Evolutionary conservation across 306 rosid species (phyloP), one percentile per base, ranked within the genome.

Genomic region (Prinsepia uniflora): DNA sequence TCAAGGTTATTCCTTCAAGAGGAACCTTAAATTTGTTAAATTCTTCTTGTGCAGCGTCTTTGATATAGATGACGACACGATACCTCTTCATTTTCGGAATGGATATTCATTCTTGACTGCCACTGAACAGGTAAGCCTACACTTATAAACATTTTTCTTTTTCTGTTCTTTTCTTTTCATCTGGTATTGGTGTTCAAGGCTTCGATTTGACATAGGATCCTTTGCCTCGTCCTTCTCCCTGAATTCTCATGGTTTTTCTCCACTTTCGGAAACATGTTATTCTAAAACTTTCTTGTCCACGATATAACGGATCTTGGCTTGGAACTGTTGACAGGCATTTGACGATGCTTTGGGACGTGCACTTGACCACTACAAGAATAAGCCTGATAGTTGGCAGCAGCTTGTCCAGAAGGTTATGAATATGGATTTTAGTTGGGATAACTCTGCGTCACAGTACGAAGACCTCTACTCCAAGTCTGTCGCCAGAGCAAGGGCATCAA

Each of bases 351-450:
- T 94, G 75, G 91, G 72, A 57, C 96, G 97, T 5, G 90, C 99
- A 47, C 73, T 91, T 64, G 60, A 75, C 55, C 86, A 76, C 84
- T 86, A 79, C 80, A 67, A 0, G 64, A 83, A 71, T 10, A 72
- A 89, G 66, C 96, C 89, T 14, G 76, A 79, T 46, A 48, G 77
- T 36, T 94, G 99, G 99, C 78, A 72, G 74, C 85, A 82, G 82
- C 95, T 94, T 68, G 96, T 94, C 76, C 87, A 82, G 78, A 91
- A 84, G 75, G 97, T 70, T 78, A 94, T 94, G 97, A 81, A 60
- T 58, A 74, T 86, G 68, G 99, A 94, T 81, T 91, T 91, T 80
- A 91, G 99, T 80, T 94, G 99, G 99, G 97, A 87, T 14, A 70
- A 91, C 65, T 89, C 99, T 17, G 86, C 99, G 7, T 71, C 90